A percentile compares a stretch with the other conserved stretches of the same genome.
phyloP scores from a whole-genome alignment of 2,329 filamentous ascomycete species.

The Neurospora crassa region DNA sequence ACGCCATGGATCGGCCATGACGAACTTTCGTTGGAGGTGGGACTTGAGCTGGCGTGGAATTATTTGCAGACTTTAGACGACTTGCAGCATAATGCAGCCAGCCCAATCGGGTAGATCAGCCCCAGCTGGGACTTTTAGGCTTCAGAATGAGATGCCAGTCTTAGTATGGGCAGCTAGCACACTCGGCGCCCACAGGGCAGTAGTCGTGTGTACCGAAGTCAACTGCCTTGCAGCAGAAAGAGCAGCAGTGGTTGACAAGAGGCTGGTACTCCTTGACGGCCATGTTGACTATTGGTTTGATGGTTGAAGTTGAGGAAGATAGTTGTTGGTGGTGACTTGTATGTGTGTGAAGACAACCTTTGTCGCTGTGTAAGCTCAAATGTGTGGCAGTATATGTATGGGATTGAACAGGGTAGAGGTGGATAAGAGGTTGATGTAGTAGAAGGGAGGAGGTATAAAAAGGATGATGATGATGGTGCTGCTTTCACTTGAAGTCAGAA shows the following conservation, averaged over 20 bases:
- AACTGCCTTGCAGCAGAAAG: conserved; percentile 40
- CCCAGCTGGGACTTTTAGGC: neutral
- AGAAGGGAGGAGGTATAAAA: neutral
- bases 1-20: conserved; percentile 12
- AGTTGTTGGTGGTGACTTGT: neutral
- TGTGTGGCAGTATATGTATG: neutral
- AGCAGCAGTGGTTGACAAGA: conserved; percentile 41
- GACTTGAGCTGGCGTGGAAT: conserved; percentile 11
- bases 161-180: conserved; percentile 33
- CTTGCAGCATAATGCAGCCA: conserved; percentile 17
- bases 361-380: neutral
- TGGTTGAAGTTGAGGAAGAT: neutral
- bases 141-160: conserved; percentile 4
- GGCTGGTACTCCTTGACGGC: conserved; percentile 31
- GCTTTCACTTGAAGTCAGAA: neutral
- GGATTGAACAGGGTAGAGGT: neutral
- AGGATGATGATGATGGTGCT: neutral
- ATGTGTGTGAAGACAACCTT: neutral
- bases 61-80: conserved; percentile 9
- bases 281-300: conserved; percentile 24
- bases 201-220: conserved; percentile 42
- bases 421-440: neutral
- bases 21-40: conserved; percentile 3
- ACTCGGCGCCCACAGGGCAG: conserved; percentile 32
- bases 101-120: conserved; percentile 18